These are phyloP conservation scores for Puccinia horiana DNA, from an alignment of 1,284 basidiomycete genomes.

Conservation along the genomic window DNA sequence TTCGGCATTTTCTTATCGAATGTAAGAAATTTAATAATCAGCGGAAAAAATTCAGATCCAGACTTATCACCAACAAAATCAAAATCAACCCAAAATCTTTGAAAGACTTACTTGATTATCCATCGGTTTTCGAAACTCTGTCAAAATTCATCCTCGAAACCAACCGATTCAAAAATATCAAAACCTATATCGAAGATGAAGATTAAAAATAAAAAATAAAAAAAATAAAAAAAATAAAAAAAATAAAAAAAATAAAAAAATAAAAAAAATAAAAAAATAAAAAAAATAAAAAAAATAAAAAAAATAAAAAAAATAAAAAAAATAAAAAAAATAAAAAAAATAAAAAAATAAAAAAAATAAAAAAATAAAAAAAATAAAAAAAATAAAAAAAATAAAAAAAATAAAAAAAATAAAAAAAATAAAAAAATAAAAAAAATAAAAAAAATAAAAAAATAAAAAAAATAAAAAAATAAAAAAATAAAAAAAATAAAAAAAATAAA, in stretches of 20 bases:
- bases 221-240: not conserved
- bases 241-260: not conserved
- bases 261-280: not conserved
- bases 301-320: not conserved
- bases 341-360: not conserved
- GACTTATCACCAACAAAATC: not conserved
- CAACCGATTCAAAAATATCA: not conserved
- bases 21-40: not conserved
- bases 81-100: not conserved
- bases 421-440: not conserved
- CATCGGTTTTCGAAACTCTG: not conserved
- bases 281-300: not conserved
- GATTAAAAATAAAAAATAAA: not conserved
- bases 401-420: not conserved
- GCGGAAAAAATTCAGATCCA: slow-evolving; percentile 1
- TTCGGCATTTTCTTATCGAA: not conserved
- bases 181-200: not conserved
- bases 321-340: not conserved
- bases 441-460: not conserved
- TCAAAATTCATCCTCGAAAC: not conserved
- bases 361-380: not conserved
- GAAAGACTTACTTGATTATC: not conserved
- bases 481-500: no score
- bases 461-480: no score
- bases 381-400: not conserved